phyloP scores from a whole-genome alignment of 352 stramenopile genomes.

The Phytophthora hybrid region DNA sequence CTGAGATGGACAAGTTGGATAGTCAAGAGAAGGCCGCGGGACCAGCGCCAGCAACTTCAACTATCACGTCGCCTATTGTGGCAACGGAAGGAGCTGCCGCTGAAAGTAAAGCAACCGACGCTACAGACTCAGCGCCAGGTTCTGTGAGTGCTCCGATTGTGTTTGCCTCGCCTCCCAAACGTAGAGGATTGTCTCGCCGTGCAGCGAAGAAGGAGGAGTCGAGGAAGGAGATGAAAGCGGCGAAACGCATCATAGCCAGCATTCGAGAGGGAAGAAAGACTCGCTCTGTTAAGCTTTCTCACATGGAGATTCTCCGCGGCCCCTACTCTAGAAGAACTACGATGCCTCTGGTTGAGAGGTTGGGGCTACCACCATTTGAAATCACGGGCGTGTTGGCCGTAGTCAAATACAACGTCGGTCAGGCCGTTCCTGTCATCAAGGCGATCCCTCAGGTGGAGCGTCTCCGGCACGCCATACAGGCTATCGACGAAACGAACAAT shows the following conservation, averaged over 20 bases:
- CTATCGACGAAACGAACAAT: slow-evolving; percentile 4
- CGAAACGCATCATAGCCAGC: not conserved
- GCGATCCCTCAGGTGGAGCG: not conserved
- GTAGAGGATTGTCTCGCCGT: not conserved
- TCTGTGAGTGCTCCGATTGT: not conserved
- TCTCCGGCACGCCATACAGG: not conserved
- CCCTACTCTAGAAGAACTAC: not conserved
- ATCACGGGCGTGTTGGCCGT: not conserved
- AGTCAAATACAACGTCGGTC: not conserved
- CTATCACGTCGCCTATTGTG: no score
- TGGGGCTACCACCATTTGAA: not conserved
- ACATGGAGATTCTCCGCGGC: not conserved
- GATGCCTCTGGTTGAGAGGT: not conserved
- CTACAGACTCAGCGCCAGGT: no score
- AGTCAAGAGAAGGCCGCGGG: no score
- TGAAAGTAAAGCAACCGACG: no score
- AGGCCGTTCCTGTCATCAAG: not conserved
- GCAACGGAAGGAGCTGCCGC: no score
- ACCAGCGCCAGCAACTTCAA: no score
- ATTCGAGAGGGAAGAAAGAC: not conserved
- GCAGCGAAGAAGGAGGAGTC: not conserved
- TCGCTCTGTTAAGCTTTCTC: not conserved
- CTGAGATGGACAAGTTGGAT: no score
- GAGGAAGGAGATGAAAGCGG: not conserved
- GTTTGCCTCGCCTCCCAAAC: not conserved